Evolutionary conservation across 768 basidiomycete genomes (phyloP).

Genomic region (Lactarius deliciosus): DNA sequence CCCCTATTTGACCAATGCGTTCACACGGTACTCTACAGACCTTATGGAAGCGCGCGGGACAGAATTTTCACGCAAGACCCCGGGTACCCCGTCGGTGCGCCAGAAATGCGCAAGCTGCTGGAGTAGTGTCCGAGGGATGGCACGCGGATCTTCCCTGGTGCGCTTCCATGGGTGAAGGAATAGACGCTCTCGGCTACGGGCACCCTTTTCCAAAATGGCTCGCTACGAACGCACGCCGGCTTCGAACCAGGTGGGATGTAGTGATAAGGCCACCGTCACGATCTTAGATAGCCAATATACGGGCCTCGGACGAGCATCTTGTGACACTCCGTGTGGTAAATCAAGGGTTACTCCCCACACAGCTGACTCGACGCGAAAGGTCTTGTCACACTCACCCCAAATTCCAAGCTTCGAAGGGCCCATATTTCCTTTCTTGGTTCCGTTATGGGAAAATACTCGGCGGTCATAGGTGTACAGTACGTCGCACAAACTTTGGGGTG

Average conservation of each 20-base stretch:
- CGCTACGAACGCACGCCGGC: neutral
- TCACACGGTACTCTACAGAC: constrained; percentile 70
- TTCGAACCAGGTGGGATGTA: neutral
- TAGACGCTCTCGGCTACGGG: neutral
- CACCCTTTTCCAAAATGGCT: neutral
- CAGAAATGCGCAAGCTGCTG: constrained; percentile 67
- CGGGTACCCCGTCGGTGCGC: constrained; percentile 75
- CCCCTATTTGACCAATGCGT: constrained; percentile 73
- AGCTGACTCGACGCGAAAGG: neutral
- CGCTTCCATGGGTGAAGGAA: constrained; percentile 54
- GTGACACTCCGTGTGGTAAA: neutral
- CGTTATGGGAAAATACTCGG: too few species aligned
- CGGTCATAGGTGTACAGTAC: too few species aligned
- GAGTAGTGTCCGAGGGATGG: constrained; percentile 74
- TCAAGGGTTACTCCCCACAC: too few species aligned
- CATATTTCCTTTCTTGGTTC: too few species aligned
- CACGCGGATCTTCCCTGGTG: constrained; percentile 49
- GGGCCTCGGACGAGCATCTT: neutral
- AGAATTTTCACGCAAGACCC: constrained; percentile 72
- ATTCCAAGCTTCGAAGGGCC: too few species aligned
- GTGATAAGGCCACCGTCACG: neutral
- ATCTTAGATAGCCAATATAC: neutral
- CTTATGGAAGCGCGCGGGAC: constrained; percentile 73
- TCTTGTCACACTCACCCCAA: neutral
- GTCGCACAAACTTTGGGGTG: too few species aligned